phyloP scores from a whole-genome alignment of 805 yeast genomes.

The Wickerhamiella vanderwaltii region DNA sequence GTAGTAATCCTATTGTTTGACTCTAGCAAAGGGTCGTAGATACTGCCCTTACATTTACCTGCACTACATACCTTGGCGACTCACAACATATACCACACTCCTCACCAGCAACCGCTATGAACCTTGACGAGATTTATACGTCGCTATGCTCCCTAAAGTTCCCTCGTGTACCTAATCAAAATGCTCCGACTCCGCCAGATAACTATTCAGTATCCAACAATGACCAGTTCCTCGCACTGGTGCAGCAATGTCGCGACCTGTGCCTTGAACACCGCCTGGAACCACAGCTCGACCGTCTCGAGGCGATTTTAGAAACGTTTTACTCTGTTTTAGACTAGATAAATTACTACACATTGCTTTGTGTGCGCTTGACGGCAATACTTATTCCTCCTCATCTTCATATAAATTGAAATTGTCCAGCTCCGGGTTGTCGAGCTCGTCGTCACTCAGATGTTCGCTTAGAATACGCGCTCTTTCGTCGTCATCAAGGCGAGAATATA shows the following conservation, averaged over 20 bases:
- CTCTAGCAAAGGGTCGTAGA: too few relatives aligned
- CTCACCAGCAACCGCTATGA: too few relatives aligned
- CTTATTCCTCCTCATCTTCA: conserved; percentile 1
- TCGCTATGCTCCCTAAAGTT: too few relatives aligned
- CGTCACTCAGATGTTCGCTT: conserved; percentile 19
- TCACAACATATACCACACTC: background rate
- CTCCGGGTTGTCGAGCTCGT: conserved; percentile 15
- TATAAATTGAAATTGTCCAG: conserved; percentile 11
- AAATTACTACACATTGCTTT: background rate
- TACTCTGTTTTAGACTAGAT: background rate
- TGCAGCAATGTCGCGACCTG: conserved; percentile 1
- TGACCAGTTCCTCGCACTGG: background rate
- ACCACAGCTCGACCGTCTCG: background rate
- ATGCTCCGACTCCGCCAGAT: too few relatives aligned
- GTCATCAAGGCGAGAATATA: conserved; percentile 27
- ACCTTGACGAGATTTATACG: too few relatives aligned
- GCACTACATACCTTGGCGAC: background rate
- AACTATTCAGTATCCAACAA: background rate
- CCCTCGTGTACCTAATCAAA: too few relatives aligned
- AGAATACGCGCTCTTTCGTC: conserved; percentile 26
- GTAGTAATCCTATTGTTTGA: too few relatives aligned
- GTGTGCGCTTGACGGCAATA: background rate
- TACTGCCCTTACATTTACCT: too few relatives aligned
- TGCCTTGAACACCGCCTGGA: background rate
- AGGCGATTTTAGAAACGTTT: background rate